phyloP scores from a whole-genome alignment of 2,329 filamentous ascomycete genomes.

The Teratosphaeriaceae sp. region DNA sequence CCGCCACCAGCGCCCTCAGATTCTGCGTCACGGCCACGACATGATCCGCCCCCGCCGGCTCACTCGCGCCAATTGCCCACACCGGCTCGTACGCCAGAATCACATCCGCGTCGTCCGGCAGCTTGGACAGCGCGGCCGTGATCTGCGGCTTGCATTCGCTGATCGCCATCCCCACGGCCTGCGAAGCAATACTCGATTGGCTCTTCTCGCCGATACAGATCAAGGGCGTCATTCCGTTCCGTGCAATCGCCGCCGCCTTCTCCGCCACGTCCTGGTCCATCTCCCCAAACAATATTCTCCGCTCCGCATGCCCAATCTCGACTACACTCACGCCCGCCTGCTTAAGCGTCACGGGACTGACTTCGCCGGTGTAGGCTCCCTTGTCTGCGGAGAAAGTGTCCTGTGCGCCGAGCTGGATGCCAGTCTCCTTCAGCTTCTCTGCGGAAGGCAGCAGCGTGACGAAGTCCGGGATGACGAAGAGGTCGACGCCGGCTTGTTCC shows the following conservation, averaged over 20 bases:
- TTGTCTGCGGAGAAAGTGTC: conserved; percentile 63
- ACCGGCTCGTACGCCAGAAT: conserved; percentile 82
- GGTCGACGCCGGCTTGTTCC: conserved; percentile 52
- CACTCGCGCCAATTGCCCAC: conserved; percentile 74
- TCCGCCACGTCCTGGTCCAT: conserved; percentile 60
- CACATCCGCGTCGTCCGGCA: conserved; percentile 59
- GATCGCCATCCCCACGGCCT: conserved; percentile 53
- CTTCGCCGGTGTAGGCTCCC: conserved; percentile 72
- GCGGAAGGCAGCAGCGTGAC: conserved; percentile 55
- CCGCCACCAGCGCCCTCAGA: conserved; percentile 50
- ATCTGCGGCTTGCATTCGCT: conserved; percentile 62
- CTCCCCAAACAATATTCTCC: conserved; percentile 65
- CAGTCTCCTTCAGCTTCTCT: conserved; percentile 38
- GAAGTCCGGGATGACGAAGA: conserved; percentile 76
- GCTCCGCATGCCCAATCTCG: conserved; percentile 76
- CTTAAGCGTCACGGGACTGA: conserved; percentile 61
- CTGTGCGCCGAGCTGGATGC: conserved; percentile 65
- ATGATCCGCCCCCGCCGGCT: conserved; percentile 66
- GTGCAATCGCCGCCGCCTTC: conserved; percentile 62
- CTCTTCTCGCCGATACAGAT: conserved; percentile 73
- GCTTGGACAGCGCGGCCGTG: conserved; percentile 52
- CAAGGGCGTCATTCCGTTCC: conserved; percentile 67
- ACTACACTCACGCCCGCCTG: conserved; percentile 66
- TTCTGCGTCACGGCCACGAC: conserved; percentile 63
- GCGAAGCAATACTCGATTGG: conserved; percentile 33